phyloP scores from a whole-genome alignment of 2,329 filamentous ascomycete species.

The Hypoxylon sp. region DNA sequence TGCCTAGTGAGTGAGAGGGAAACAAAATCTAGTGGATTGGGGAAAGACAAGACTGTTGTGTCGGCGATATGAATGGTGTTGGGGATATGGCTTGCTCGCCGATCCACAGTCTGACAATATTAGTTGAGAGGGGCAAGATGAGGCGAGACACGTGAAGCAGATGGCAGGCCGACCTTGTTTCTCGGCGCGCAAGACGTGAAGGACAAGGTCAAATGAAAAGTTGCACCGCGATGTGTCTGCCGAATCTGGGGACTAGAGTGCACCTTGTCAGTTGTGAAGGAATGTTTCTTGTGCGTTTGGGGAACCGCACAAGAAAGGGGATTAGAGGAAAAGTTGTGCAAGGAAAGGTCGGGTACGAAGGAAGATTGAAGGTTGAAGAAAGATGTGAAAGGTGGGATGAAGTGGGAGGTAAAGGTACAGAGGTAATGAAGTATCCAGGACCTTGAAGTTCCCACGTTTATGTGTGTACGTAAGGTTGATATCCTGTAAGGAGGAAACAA shows the following conservation, averaged over 20 bases:
- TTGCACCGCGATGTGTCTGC: constrained; percentile 33
- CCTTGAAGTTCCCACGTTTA: neutral
- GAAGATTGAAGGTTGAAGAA: neutral
- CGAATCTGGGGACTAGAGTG: constrained; percentile 25
- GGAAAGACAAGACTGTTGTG: constrained; percentile 1
- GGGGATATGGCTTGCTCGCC: neutral
- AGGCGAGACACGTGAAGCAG: constrained; percentile 16
- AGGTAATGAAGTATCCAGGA: too few relatives aligned
- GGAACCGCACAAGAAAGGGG: constrained; percentile 12
- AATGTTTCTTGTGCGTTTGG: constrained; percentile 29
- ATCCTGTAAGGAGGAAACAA: constrained; percentile 3
- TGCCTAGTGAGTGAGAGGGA: constrained; percentile 11
- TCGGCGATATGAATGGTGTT: constrained; percentile 11
- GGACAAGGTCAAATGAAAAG: constrained; percentile 33
- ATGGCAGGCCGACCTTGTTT: constrained; percentile 4
- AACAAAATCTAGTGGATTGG: neutral
- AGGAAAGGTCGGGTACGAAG: constrained; percentile 4
- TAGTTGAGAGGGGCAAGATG: constrained; percentile 12
- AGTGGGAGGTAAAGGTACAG: constrained; percentile 11
- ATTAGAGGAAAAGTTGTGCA: constrained; percentile 13
- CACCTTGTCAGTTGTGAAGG: constrained; percentile 21
- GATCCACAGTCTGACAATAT: constrained; percentile 2
- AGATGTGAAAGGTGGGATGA: neutral
- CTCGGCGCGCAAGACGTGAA: constrained; percentile 7
- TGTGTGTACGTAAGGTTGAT: neutral